phyloP scores from a whole-genome alignment of 2,329 filamentous ascomycete species.

The Diplocarpon rosae region DNA sequence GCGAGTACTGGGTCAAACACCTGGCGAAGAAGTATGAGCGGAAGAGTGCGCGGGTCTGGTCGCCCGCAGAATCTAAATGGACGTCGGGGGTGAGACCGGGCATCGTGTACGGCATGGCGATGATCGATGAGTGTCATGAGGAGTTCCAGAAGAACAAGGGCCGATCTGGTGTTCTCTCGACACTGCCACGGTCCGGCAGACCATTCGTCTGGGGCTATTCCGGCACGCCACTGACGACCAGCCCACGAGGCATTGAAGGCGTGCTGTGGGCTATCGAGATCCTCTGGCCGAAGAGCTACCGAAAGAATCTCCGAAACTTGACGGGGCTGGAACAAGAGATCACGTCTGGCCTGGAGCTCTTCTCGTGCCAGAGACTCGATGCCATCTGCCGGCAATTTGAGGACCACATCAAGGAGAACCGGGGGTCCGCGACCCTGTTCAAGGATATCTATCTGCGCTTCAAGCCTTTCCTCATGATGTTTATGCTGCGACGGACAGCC shows the following conservation, averaged over 20 bases:
- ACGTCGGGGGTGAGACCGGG: neutral
- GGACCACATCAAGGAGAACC: conserved; percentile 2
- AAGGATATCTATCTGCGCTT: conserved; percentile 1
- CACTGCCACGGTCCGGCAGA: conserved; percentile 3
- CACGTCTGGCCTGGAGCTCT: neutral
- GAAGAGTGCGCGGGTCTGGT: neutral
- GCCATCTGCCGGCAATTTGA: conserved; percentile 10
- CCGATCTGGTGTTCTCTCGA: conserved; percentile 5
- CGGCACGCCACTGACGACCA: conserved; percentile 12
- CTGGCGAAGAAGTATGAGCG: conserved; percentile 11
- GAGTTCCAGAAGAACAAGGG: conserved; percentile 9
- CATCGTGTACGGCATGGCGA: conserved; percentile 18
- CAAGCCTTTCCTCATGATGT: conserved; percentile 10
- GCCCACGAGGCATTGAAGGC: conserved; percentile 11
- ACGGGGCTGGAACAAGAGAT: conserved; percentile 3
- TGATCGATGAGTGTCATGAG: conserved; percentile 19
- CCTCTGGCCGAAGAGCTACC: conserved; percentile 3
- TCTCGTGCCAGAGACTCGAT: conserved; percentile 5
- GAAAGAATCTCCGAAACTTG: neutral
- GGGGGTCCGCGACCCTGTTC: neutral
- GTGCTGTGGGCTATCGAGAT: conserved; percentile 14
- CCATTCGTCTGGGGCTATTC: conserved; percentile 19
- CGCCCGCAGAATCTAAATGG: neutral
- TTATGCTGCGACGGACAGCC: conserved; percentile 15
- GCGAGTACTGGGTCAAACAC: conserved; percentile 1